Percentiles rank a stretch among this genome's conserved stretches.
These are phyloP conservation scores for Clitopilus passeckerianus DNA, from an alignment of 768 basidiomycete species.

Conservation along the genomic window DNA sequence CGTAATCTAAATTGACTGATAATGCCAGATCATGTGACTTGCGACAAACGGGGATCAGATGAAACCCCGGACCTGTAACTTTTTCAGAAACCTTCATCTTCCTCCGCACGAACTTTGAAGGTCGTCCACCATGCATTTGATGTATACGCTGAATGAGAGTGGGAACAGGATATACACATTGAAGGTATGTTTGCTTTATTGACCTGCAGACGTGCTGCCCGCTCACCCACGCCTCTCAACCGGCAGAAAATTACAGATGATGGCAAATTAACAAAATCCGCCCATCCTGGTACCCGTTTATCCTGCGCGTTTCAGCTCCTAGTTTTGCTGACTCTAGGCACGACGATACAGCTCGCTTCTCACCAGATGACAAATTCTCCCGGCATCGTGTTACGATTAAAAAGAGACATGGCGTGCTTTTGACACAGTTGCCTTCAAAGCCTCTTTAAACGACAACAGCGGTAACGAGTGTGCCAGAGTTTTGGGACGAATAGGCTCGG, in stretches of 20 bases:
- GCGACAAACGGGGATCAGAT: neutral
- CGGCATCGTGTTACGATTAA: slow-evolving; percentile 96
- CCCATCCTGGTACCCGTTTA: slow-evolving; percentile 79
- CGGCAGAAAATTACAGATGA: slow-evolving; percentile 76
- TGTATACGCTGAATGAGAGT: slow-evolving; percentile 80
- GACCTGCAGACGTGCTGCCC: neutral
- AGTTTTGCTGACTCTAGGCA: slow-evolving; percentile 2
- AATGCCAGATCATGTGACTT: neutral
- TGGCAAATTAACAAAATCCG: slow-evolving; percentile 89
- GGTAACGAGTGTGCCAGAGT: too few species aligned
- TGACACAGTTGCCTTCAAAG: slow-evolving; percentile 85
- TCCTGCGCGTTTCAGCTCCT: neutral
- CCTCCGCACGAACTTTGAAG: neutral
- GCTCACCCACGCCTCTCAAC: slow-evolving; percentile 5
- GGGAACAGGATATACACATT: slow-evolving; percentile 90
- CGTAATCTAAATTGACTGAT: neutral
- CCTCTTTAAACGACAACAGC: slow-evolving; percentile 61
- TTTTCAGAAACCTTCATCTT: neutral
- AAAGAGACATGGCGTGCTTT: slow-evolving; percentile 84
- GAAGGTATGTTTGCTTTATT: slow-evolving; percentile 51
- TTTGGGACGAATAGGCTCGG: too few species aligned
- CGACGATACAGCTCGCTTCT: slow-evolving; percentile 78
- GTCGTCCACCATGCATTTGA: slow-evolving; percentile 81
- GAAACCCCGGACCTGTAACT: neutral
- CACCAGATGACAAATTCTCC: slow-evolving; percentile 99